Base-by-base conservation (phyloP, 306 rosid genomes). In the Carpinus fangiana region DNA sequence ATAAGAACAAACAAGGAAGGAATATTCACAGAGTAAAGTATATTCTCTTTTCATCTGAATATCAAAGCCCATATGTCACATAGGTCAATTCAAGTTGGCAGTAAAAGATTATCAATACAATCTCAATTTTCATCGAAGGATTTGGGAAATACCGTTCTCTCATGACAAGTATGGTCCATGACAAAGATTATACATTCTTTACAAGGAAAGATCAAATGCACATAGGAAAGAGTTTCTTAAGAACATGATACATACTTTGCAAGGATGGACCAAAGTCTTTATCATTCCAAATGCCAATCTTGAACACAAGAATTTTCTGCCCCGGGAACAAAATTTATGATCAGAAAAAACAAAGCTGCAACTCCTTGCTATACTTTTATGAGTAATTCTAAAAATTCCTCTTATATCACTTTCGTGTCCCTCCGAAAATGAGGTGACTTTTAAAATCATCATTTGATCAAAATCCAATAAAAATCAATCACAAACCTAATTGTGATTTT, bases 241-340 rank as follows among this genome's bases (percentile, higher is more conserved):
- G 28, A 43, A 0, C 12, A 2, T 12, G 12, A 56, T 18, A 74
- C 68, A 51, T 80, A 88, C 91, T 76, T 88, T 84, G 79, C 76
- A 83, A 26, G 89, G 84, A 76, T 76, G 87, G 34, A 64, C 81
- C 64, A 60, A 60, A 73, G 73, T 78, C 81, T 85, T 76, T 26
- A 84, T 78, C 91, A 83, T 85, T 70, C 62, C 73, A 21, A 38
- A 21, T 2, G 56, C 48, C 57, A 73, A 47, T 55, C 73, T 48
- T 53, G 17, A 75, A 57, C 46, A 18, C 17, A 2, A 34, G 14
- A 62, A 62, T 50, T 20, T 34, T 52, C 77, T 60, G 48, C 47
- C 62, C 26, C 52, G 14, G 47, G 36, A 61, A 72, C 67, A 73
- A 79, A 41, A 10, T 16, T 18, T 18, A 8, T n/a, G 18, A 66